These are phyloP conservation scores for Hygrophoropsis aurantiaca DNA, from an alignment of 768 basidiomycete genomes.

Conservation along the genomic window DNA sequence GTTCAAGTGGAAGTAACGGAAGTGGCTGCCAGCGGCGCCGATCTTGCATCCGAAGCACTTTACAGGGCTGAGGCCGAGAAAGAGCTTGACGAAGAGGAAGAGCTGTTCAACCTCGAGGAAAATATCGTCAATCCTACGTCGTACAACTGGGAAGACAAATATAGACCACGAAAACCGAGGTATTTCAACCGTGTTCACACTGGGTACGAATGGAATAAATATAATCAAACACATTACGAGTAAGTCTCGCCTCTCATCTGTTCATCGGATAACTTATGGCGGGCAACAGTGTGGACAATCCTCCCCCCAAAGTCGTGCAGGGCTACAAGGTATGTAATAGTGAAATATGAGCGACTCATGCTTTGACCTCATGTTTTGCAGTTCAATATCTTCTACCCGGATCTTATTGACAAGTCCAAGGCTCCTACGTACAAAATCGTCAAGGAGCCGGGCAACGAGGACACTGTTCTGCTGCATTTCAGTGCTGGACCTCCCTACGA, in stretches of 20 bases:
- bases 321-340: conserved; percentile 78
- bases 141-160: conserved; percentile 99
- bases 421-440: conserved; percentile 96
- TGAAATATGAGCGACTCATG: conserved; percentile 1
- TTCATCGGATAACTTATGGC: too few species aligned
- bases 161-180: conserved; percentile 92
- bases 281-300: conserved; percentile 82
- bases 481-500: conserved; percentile 98
- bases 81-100: conserved; percentile 94
- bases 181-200: conserved; percentile 99
- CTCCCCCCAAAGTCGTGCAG: conserved; percentile 98
- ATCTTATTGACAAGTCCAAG: conserved; percentile 97
- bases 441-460: conserved; percentile 92
- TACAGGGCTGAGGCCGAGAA: conserved; percentile 91
- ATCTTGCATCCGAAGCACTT: conserved; percentile 85
- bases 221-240: conserved; percentile 99
- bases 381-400: conserved; percentile 99
- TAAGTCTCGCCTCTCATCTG: conserved; percentile 39
- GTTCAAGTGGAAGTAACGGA: conserved; percentile 59
- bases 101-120: conserved; percentile 92
- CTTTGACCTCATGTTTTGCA: conserved; percentile 27
- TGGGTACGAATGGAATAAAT: conserved; percentile 99
- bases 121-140: conserved; percentile 78
- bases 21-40: conserved; percentile 56
- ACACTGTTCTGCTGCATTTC: conserved; percentile 91